phyloP scores from a whole-genome alignment of 805 yeast species.

The Candida andamanensis region DNA sequence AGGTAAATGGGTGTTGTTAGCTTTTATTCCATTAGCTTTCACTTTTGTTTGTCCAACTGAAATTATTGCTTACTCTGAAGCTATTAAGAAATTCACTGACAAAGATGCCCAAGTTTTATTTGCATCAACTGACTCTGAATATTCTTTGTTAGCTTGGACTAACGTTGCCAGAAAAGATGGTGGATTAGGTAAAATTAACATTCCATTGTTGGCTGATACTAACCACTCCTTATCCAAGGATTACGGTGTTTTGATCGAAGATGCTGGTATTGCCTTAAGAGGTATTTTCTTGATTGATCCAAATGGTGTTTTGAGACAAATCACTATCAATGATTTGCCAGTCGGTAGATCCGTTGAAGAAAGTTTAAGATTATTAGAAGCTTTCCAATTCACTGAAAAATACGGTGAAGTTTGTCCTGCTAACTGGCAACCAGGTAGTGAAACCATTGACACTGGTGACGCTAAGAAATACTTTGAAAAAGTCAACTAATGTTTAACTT shows the following conservation, averaged over 20 bases:
- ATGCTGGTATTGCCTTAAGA: slow-evolving; percentile 95
- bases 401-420: slow-evolving; percentile 99
- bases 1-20: slow-evolving; percentile 97
- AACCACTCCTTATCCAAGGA: slow-evolving; percentile 92
- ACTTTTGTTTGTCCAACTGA: slow-evolving; percentile 99
- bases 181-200: slow-evolving; percentile 93
- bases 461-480: slow-evolving; percentile 94
- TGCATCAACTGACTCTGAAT: slow-evolving; percentile 98
- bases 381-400: slow-evolving; percentile 99
- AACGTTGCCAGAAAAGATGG: slow-evolving; percentile 94
- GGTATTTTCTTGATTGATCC: slow-evolving; percentile 98
- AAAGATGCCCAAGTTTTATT: slow-evolving; percentile 86
- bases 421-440: slow-evolving; percentile 90
- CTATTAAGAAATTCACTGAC: slow-evolving; percentile 81
- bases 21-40: slow-evolving; percentile 98
- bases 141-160: slow-evolving; percentile 97
- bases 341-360: slow-evolving; percentile 99
- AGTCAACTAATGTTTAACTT: no score
- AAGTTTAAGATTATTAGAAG: slow-evolving; percentile 95
- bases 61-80: slow-evolving; percentile 97
- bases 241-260: slow-evolving; percentile 96
- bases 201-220: slow-evolving; percentile 94
- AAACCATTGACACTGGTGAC: slow-evolving; percentile 72
- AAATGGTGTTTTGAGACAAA: slow-evolving; percentile 88
- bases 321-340: slow-evolving; percentile 97